phyloP scores from a whole-genome alignment of 1,284 basidiomycete genomes.

The Schizophyllum commune region DNA sequence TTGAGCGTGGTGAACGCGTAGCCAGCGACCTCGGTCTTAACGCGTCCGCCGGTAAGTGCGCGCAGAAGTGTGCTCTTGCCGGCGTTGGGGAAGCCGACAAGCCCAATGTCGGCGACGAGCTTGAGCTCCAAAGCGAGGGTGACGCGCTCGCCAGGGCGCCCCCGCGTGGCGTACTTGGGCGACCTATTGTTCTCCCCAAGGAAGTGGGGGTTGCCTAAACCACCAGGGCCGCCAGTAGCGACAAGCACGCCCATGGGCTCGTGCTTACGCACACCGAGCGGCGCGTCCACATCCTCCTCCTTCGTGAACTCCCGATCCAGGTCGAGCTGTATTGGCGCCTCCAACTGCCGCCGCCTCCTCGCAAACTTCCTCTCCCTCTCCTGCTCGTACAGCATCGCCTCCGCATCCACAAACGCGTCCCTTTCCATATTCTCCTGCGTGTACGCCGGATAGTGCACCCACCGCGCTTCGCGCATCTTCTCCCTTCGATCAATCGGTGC shows the following conservation, averaged over 20 bases:
- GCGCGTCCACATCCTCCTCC: slow-evolving; percentile 45
- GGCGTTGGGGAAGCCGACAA: slow-evolving; percentile 96
- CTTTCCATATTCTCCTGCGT: slow-evolving; percentile 55
- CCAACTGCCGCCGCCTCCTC: slow-evolving; percentile 32
- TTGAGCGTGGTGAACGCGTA: slow-evolving; percentile 96
- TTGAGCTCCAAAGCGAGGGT: slow-evolving; percentile 92
- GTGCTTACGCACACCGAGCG: slow-evolving; percentile 57
- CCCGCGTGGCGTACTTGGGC: slow-evolving; percentile 77
- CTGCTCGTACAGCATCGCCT: slow-evolving; percentile 51
- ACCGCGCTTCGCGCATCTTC: slow-evolving; percentile 59
- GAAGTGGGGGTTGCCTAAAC: slow-evolving; percentile 89
- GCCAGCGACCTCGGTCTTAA: slow-evolving; percentile 81
- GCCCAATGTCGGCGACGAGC: slow-evolving; percentile 86
- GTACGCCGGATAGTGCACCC: slow-evolving; percentile 73
- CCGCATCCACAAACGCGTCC: slow-evolving; percentile 72
- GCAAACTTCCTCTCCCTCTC: slow-evolving; percentile 52
- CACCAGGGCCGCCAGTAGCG: slow-evolving; percentile 76
- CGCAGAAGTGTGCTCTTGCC: slow-evolving; percentile 87
- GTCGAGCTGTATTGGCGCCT: slow-evolving; percentile 49
- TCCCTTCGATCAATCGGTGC: slow-evolving; percentile 38
- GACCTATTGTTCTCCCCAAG: slow-evolving; percentile 59
- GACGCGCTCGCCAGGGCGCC: slow-evolving; percentile 75
- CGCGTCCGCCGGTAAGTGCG: slow-evolving; percentile 79
- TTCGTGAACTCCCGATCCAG: slow-evolving; percentile 42
- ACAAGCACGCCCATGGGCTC: slow-evolving; percentile 64